A percentile compares a stretch with the other conserved stretches of the same genome.
Conservation (phyloP, 2,329 filamentous ascomycete species). For the Hysterium pulicare region DNA sequence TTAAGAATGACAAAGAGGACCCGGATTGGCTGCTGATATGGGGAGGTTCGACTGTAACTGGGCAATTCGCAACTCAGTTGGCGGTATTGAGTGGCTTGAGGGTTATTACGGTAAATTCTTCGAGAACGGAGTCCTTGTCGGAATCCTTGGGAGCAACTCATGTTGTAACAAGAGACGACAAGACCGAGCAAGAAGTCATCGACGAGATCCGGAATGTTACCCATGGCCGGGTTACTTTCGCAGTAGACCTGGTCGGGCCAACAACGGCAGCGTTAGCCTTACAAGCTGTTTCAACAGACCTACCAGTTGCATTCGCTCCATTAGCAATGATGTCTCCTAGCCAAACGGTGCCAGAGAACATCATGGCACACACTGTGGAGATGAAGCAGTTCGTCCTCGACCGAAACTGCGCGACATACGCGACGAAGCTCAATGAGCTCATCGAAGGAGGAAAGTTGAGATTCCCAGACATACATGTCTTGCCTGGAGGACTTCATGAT, state of each 20-base stretch:
- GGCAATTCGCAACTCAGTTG: constrained; percentile 42
- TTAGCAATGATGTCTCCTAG: constrained; percentile 5
- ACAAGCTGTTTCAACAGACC: constrained; percentile 21
- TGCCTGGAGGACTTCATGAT: neutral
- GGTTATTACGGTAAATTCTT: constrained; percentile 38
- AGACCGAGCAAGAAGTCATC: constrained; percentile 31
- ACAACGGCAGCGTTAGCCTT: constrained; percentile 31
- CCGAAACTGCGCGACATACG: neutral
- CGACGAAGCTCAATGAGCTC: neutral
- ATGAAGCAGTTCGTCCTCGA: constrained; percentile 9
- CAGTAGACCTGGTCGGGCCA: constrained; percentile 39
- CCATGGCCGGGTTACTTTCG: constrained; percentile 27
- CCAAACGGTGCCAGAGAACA: neutral
- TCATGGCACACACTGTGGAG: constrained; percentile 7
- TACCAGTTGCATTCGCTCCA: constrained; percentile 5
- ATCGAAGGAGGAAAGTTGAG: neutral
- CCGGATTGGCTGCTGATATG: constrained; percentile 35
- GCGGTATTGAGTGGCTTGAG: constrained; percentile 32
- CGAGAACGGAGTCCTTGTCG: constrained; percentile 26
- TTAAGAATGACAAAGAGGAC: constrained; percentile 11
- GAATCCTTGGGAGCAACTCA: constrained; percentile 30
- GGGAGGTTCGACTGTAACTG: constrained; percentile 43
- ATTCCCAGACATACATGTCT: neutral
- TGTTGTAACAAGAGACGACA: constrained; percentile 34
- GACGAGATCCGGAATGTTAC: constrained; percentile 27